Percentiles rank a stretch among this genome's conserved stretches.
These are phyloP conservation scores for Agaricus blazei DNA, from an alignment of 768 basidiomycete genomes.

Conservation along the genomic window DNA sequence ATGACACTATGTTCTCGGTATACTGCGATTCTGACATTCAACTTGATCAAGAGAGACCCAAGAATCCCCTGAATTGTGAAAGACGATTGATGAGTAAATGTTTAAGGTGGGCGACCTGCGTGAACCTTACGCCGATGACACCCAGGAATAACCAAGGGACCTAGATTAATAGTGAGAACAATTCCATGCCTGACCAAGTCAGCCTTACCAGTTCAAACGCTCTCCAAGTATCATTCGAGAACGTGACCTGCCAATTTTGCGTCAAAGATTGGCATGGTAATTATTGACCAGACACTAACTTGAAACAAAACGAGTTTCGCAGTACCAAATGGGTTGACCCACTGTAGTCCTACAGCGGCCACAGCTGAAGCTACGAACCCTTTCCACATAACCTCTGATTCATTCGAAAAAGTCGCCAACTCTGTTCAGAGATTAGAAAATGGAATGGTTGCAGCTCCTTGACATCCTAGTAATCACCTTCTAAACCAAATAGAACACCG, in stretches of 20 bases:
- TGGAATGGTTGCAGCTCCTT: not conserved
- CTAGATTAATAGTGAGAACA: conserved; percentile 25
- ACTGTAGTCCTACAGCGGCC: conserved; percentile 79
- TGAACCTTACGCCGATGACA: conserved; percentile 48
- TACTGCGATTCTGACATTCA: conserved; percentile 61
- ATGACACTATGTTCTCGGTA: conserved; percentile 54
- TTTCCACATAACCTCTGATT: conserved; percentile 76
- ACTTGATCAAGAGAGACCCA: conserved; percentile 58
- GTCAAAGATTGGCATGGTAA: not conserved
- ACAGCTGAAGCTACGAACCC: conserved; percentile 89
- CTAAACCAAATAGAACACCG: conserved; percentile 81
- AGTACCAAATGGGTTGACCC: conserved; percentile 82
- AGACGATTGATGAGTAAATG: not conserved
- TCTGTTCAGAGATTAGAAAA: conserved; percentile 28
- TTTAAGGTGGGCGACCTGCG: not conserved
- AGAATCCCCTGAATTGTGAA: conserved; percentile 46
- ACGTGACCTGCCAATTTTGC: conserved; percentile 41
- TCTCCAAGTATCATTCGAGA: conserved; percentile 56
- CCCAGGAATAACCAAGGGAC: conserved; percentile 67
- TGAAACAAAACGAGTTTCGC: conserved; percentile 80
- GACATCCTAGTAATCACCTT: conserved; percentile 34
- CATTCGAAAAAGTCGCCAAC: conserved; percentile 62
- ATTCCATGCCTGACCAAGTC: not conserved
- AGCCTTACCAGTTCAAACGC: conserved; percentile 62
- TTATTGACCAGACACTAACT: conserved; percentile 26